Base-by-base conservation (phyloP, 257 asterid species). In the Gentiana straminea region DNA sequence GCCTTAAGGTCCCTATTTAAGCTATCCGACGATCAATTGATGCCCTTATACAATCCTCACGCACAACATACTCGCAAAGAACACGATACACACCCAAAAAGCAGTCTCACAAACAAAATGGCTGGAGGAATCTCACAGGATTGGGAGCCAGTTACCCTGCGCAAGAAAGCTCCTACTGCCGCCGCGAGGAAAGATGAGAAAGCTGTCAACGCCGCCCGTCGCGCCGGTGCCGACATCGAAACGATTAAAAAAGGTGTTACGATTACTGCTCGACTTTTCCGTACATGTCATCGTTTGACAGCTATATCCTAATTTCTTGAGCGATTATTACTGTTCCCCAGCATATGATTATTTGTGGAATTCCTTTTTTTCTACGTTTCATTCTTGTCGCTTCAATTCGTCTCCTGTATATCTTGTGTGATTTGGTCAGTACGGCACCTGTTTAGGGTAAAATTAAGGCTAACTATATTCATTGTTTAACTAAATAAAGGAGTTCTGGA, bases 141-240 rank as follows among this genome's bases (percentile, higher is more conserved):
- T 52, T 89, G 97, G 97, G 97, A 89, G 61, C 94, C 97, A 35
- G 86, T 84, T 56, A 95, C 84, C 61, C 66, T 89, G 61, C 84
- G 97, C 55, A 89, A 89, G 79, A 89, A 81, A 73, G 86, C 94
- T 9, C 94, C 95, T 2, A 86, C 94, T 8, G 60, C 97, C 72
- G 97, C 97, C 53, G 97, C 94, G 24, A 84, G 95, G 5, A 89
- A 86, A 74, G 97, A 89, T 57, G 95, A 89, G 75, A 89, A 89
- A 66, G 90, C 94, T 35, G 95, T 89, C 71, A 89, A 89, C 88
- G 95, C 94, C 55, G 97, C 97, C 64, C 95, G 97, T 57, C 95
- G 97, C 33, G 24, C 77, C 59, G 97, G 97, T 55, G 97, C 95
- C 8, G 97, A 89, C 69, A 84, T 89, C 79, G 97, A 89, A 61